Conservation (phyloP, 1,284 basidiomycete genomes). For the Sphagnurus paluster region DNA sequence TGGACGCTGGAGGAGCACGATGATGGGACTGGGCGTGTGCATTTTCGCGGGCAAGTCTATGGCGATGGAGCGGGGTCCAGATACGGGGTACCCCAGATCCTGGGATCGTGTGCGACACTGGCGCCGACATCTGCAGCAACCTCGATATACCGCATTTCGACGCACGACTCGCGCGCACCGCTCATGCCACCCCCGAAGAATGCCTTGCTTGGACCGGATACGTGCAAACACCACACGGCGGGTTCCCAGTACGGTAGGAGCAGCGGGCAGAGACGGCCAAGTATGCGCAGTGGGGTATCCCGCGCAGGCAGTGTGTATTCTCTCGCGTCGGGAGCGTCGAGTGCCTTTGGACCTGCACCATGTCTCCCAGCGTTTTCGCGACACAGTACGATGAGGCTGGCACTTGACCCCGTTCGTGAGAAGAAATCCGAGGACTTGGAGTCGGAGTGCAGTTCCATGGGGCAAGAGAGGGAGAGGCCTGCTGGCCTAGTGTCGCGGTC, state of each 20-base stretch:
- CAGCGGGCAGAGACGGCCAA: slow-evolving; percentile 5
- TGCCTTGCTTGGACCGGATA: slow-evolving; percentile 10
- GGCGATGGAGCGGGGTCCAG: slow-evolving; percentile 11
- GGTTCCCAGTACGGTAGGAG: neutral
- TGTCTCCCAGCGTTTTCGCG: slow-evolving; percentile 24
- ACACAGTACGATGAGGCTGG: slow-evolving; percentile 24
- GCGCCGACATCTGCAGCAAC: slow-evolving; percentile 9
- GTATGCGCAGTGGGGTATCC: slow-evolving; percentile 11
- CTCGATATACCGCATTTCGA: slow-evolving; percentile 10
- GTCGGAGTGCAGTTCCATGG: neutral
- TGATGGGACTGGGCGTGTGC: slow-evolving; percentile 33
- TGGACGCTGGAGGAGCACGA: slow-evolving; percentile 35
- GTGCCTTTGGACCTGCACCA: slow-evolving; percentile 4
- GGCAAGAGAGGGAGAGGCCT: slow-evolving; percentile 8
- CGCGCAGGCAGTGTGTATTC: slow-evolving; percentile 22
- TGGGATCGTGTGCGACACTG: slow-evolving; percentile 4
- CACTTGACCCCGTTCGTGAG: slow-evolving; percentile 11
- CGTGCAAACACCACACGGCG: slow-evolving; percentile 2
- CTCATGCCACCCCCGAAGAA: slow-evolving; percentile 14
- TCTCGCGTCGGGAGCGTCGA: slow-evolving; percentile 15
- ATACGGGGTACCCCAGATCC: slow-evolving; percentile 8
- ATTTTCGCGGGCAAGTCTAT: slow-evolving; percentile 23
- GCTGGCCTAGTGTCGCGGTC: slow-evolving; percentile 8
- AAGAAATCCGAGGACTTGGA: slow-evolving; percentile 4
- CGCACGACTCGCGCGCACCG: slow-evolving; percentile 15